These are phyloP conservation scores for Sporothrix phasma DNA, from an alignment of 2,329 filamentous ascomycete genomes.

Conservation along the genomic window DNA sequence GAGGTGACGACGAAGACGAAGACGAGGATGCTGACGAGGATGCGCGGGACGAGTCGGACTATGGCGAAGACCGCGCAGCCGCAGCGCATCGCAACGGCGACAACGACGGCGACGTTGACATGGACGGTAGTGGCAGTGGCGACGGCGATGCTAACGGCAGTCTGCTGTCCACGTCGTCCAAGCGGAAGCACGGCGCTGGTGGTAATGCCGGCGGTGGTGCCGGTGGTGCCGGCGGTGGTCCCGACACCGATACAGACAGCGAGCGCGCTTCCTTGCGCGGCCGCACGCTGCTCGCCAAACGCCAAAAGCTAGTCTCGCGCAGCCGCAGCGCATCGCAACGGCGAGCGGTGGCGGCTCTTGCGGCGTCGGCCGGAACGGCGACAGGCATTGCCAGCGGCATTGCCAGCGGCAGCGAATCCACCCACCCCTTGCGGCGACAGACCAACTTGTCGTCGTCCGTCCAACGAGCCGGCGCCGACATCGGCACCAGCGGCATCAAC, in stretches of 20 bases:
- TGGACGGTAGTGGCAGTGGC: constrained; percentile 22
- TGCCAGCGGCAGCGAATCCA: constrained; percentile 22
- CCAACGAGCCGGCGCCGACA: neutral
- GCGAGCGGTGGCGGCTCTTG: constrained; percentile 30
- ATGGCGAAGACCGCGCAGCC: constrained; percentile 30
- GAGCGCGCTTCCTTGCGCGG: constrained; percentile 21
- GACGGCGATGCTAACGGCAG: constrained; percentile 24
- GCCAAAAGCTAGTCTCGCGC: constrained; percentile 35
- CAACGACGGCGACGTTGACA: constrained; percentile 25
- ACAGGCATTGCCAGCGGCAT: neutral
- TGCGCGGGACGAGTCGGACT: constrained; percentile 28
- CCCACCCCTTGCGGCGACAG: constrained; percentile 28
- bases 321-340: constrained; percentile 38
- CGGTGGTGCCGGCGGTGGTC: constrained; percentile 21
- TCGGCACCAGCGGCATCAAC: neutral
- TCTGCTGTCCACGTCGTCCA: neutral
- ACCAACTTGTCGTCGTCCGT: constrained; percentile 18
- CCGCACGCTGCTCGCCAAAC: constrained; percentile 39
- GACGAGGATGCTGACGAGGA: constrained; percentile 29
- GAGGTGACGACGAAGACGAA: constrained; percentile 40
- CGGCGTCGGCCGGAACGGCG: neutral
- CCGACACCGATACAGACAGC: constrained; percentile 27
- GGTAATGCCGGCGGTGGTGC: constrained; percentile 21
- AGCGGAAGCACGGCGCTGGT: constrained; percentile 22
- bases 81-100: constrained; percentile 8